Conservation (phyloP, 1,284 basidiomycete genomes). For the Apiotrichum siamense region DNA sequence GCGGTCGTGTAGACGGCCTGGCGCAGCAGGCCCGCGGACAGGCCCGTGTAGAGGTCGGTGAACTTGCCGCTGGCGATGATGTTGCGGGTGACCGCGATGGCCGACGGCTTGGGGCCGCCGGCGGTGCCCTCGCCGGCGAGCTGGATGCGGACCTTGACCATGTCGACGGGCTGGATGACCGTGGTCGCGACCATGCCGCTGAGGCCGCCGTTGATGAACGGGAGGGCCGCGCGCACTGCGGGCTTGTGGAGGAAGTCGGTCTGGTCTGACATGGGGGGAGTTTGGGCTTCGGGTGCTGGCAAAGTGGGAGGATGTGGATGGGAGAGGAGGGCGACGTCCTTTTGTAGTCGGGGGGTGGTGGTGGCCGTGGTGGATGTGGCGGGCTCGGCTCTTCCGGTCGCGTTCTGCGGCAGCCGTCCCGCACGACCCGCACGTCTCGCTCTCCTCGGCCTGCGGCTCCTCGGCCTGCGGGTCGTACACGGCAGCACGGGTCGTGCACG, state of each 20-base stretch:
- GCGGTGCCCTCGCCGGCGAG: slow-evolving; percentile 1
- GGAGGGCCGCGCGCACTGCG: background rate
- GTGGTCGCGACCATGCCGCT: slow-evolving; percentile 2
- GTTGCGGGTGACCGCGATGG: background rate
- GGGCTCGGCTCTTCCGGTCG: no score
- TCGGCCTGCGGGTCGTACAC: no score
- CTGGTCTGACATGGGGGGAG: background rate
- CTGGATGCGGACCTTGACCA: slow-evolving; percentile 6
- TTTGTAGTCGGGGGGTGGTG: no score
- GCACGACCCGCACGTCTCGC: no score
- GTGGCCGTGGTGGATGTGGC: no score
- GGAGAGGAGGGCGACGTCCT: no score
- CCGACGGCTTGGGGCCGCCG: slow-evolving; percentile 1
- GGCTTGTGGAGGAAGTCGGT: slow-evolving; percentile 1
- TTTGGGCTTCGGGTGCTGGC: no score
- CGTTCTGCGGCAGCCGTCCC: no score
- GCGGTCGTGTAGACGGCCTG: slow-evolving; percentile 5
- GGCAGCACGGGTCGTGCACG: no score
- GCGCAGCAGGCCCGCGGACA: slow-evolving; percentile 1
- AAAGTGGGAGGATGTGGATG: no score
- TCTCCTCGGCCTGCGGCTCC: no score
- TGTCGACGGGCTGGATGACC: slow-evolving; percentile 2
- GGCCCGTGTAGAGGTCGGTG: slow-evolving; percentile 3
- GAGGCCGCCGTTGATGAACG: slow-evolving; percentile 4
- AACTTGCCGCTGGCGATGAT: slow-evolving; percentile 1